Base-by-base conservation (phyloP, 805 yeast species). In the Spencermartinsiella europaea region DNA sequence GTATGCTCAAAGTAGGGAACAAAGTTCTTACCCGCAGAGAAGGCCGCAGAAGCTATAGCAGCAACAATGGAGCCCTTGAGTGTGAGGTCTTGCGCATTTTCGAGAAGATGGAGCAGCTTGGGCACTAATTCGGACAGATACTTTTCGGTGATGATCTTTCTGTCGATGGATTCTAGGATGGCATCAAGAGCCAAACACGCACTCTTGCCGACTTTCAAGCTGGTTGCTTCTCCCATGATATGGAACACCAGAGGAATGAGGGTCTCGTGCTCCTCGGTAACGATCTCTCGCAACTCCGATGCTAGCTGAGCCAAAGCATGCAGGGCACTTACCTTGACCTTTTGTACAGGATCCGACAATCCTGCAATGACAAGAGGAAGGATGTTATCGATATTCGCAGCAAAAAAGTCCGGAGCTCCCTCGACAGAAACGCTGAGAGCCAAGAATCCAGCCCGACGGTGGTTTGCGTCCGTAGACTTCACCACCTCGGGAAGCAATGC, bases 1-100 rank as follows among this genome's bases (percentile, higher is more conserved):
- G 96, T 85, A 53, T 80, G 77, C 61, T 80, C 78, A 67, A 91
- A 91, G 72, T 77, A 93, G 50, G 98, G 97, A 50, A 76, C 72
- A 69, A 86, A 93, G 34, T 85, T 76, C 58, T 82, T 81, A 68
- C 97, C 96, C 38, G 96, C 80, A 47, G 98, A 95, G 63, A 83
- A 89, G 22, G 99, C 98, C 49, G 96, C 87, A 34, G 98, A 90
- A 46, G 98, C 98, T 64, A 93, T 86, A 34, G 97, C 96, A 45
- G 95, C 85, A 49, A 93, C 96, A 15, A 71, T 65, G 14, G 95
- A 78, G 19, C 90, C 83, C 61, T 67, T 68, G 46, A 70, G 60
- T 19, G 59, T 53, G 34, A 61, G 50, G 33, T 83, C 75, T 56
- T 80, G 75, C 41, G 95, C 86, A 52, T 77, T 73, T 58, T 80